Evolutionary conservation across 768 basidiomycete species (phyloP).

Genomic region (Pleurotus tuber-regium): DNA sequence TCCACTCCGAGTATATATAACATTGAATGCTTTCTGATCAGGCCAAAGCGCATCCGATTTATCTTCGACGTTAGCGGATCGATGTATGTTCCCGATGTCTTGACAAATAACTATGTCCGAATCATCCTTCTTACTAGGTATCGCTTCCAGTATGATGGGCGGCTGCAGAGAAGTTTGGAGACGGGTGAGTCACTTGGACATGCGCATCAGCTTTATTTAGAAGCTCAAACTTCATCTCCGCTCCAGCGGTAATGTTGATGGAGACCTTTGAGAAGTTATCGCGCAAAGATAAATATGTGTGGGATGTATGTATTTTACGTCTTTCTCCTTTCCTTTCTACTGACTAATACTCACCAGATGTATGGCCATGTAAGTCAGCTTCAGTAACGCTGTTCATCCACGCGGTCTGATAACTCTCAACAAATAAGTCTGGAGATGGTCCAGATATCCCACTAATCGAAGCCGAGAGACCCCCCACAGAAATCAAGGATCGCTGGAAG

Average conservation of each 20-base stretch:
- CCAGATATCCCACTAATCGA: slow-evolving; percentile 54
- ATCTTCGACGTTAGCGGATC: slow-evolving; percentile 71
- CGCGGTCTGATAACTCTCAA: too few species aligned
- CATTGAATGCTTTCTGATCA: slow-evolving; percentile 20
- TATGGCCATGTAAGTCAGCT: slow-evolving; percentile 57
- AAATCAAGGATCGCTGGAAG: slow-evolving; percentile 63
- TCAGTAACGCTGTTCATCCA: background rate
- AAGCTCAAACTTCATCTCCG: background rate
- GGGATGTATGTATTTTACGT: slow-evolving; percentile 53
- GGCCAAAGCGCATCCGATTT: slow-evolving; percentile 67
- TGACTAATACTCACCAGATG: slow-evolving; percentile 37
- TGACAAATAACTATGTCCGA: background rate
- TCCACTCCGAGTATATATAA: background rate
- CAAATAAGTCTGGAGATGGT: slow-evolving; percentile 68
- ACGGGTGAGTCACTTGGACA: slow-evolving; percentile 40
- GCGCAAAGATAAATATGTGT: slow-evolving; percentile 69
- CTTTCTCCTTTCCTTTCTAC: background rate
- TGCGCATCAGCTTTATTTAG: background rate
- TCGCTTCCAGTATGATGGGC: slow-evolving; percentile 72
- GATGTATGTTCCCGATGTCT: slow-evolving; percentile 39
- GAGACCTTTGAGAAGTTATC: slow-evolving; percentile 64
- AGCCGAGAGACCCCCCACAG: slow-evolving; percentile 44
- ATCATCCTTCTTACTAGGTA: slow-evolving; percentile 40
- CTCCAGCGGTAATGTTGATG: slow-evolving; percentile 68
- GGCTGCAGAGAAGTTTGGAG: slow-evolving; percentile 60